These are phyloP conservation scores for Psilocybe subaeruginosa DNA, from an alignment of 768 basidiomycete species.

Conservation along the genomic window DNA sequence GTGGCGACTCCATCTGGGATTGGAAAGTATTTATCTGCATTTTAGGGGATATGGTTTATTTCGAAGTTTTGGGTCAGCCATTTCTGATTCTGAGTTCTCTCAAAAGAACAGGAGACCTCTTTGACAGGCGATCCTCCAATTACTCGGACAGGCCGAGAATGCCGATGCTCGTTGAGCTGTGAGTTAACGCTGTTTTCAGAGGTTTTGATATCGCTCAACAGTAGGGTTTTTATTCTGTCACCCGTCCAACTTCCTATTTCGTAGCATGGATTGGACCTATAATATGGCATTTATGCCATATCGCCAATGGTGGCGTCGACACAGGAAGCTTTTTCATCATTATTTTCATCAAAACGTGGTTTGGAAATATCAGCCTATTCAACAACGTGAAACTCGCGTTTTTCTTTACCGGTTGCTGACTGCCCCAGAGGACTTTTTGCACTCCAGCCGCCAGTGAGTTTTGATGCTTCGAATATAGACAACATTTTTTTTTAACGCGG, in stretches of 20 bases:
- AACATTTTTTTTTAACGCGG: neutral
- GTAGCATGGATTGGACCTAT: constrained; percentile 34
- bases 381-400: constrained; percentile 43
- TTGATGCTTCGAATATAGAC: neutral
- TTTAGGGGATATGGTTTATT: constrained; percentile 55
- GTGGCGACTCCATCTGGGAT: neutral
- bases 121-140: constrained; percentile 54
- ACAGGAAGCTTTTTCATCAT: constrained; percentile 53
- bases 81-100: constrained; percentile 25
- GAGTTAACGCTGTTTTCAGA: constrained; percentile 13
- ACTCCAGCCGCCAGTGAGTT: constrained; percentile 23
- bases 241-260: neutral
- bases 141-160: constrained; percentile 54
- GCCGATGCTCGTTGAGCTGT: constrained; percentile 55
- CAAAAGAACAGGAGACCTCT: constrained; percentile 48
- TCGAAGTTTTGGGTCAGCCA: constrained; percentile 43
- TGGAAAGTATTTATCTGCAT: neutral
- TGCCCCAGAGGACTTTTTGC: constrained; percentile 18
- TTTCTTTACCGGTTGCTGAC: constrained; percentile 37
- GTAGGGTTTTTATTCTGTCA: neutral
- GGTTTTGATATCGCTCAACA: too few relatives aligned
- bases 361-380: constrained; percentile 45
- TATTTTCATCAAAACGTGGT: constrained; percentile 47
- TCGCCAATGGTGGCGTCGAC: constrained; percentile 42
- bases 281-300: constrained; percentile 51